Conservation (phyloP, 768 basidiomycete genomes). For the Rhodotorula toruloides region DNA sequence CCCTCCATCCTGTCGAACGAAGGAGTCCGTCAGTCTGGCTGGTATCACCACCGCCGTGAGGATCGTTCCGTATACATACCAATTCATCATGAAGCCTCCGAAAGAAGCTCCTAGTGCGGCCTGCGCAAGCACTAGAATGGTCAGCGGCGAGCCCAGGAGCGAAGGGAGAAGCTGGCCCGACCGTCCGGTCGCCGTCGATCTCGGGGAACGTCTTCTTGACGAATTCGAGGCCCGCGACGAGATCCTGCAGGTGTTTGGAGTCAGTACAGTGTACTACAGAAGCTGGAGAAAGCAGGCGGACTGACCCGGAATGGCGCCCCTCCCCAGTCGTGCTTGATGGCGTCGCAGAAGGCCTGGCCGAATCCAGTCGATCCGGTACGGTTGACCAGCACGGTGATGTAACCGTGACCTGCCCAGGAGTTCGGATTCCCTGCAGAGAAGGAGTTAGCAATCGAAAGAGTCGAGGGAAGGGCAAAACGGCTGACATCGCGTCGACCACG, state of each 20-base stretch:
- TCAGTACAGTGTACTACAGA: conserved; percentile 55
- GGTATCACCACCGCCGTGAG: too few species aligned
- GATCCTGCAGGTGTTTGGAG: conserved; percentile 42
- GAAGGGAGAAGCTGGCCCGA: conserved; percentile 28
- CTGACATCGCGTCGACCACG: conserved; percentile 64
- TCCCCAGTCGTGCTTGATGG: conserved; percentile 48
- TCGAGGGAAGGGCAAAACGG: background rate
- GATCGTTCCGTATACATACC: too few species aligned
- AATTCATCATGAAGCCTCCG: conserved; percentile 45
- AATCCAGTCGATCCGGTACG: conserved; percentile 83
- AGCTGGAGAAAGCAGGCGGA: background rate
- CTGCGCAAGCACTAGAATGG: conserved; percentile 45
- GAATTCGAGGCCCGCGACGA: conserved; percentile 47
- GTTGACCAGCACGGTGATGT: conserved; percentile 80
- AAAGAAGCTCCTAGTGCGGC: conserved; percentile 46
- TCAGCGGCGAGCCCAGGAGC: background rate
- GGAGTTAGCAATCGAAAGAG: background rate
- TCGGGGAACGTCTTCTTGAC: conserved; percentile 44
- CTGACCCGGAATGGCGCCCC: conserved; percentile 41
- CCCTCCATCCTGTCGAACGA: conserved; percentile 63
- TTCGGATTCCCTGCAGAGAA: conserved; percentile 66
- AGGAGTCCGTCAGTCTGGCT: too few species aligned
- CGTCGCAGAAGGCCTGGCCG: conserved; percentile 44
- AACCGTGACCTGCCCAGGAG: conserved; percentile 80
- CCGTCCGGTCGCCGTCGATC: conserved; percentile 48